Evolutionary conservation across 768 basidiomycete species (phyloP).

Genomic region (Termitomyces sp.): DNA sequence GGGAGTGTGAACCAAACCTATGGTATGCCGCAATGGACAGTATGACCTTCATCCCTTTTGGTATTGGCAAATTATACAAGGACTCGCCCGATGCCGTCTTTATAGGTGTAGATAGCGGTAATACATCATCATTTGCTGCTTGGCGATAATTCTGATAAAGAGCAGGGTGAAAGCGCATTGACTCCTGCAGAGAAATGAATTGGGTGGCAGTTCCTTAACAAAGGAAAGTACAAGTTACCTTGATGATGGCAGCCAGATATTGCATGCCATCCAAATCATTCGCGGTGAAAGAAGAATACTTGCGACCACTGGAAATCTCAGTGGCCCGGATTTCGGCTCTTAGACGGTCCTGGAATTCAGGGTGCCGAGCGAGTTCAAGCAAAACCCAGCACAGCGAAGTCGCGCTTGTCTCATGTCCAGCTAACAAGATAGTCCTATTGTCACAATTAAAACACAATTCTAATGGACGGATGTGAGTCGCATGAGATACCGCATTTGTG

Average conservation of each 20-base stretch:
- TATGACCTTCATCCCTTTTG: slow-evolving; percentile 45
- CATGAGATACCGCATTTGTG: slow-evolving; percentile 28
- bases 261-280: slow-evolving; percentile 46
- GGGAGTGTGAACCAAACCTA: slow-evolving; percentile 27
- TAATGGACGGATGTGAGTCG: not conserved
- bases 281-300: slow-evolving; percentile 34
- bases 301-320: slow-evolving; percentile 29
- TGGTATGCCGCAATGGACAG: slow-evolving; percentile 51
- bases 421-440: slow-evolving; percentile 37
- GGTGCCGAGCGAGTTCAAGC: slow-evolving; percentile 53
- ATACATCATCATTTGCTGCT: slow-evolving; percentile 44
- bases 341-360: slow-evolving; percentile 51
- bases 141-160: slow-evolving; percentile 47
- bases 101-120: slow-evolving; percentile 55
- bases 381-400: slow-evolving; percentile 56
- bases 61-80: slow-evolving; percentile 37
- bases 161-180: slow-evolving; percentile 48
- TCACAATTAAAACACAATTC: not conserved
- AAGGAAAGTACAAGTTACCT: slow-evolving; percentile 20
- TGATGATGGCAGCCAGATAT: slow-evolving; percentile 42
- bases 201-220: not conserved
- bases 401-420: slow-evolving; percentile 59
- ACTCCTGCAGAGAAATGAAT: slow-evolving; percentile 27
- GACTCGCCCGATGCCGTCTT: slow-evolving; percentile 36
- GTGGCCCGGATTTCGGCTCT: slow-evolving; percentile 50